Evolutionary conservation across 495 filamentous ascomycete genomes (phyloP), one percentile per base, ranked within the genome.

Genomic region (Staphylotrichum tortipilum): DNA sequence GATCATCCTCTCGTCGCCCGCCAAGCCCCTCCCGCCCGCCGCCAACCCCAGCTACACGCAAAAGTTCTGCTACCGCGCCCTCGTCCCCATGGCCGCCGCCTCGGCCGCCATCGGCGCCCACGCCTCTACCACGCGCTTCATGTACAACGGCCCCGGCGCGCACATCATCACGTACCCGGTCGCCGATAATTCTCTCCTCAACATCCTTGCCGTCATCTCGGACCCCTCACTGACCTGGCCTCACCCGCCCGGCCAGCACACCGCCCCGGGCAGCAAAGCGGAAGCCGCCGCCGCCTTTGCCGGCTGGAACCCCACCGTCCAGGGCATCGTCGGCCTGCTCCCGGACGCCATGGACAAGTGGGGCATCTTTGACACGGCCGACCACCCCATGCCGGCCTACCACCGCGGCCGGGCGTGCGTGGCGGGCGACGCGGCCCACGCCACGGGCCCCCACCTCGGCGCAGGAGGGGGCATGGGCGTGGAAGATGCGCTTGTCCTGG

Each of bases 381-480:
- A 75, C 4, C 49, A 68, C 14, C 77, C 76, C 1, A 67, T 65
- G 0, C 59, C 66, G 5, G 29, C 39, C 2, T 81, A 76, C 47
- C 19, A 52, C 17, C 40, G 40, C 1, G 74, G 70, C 0, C 52
- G 62, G 12, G 55, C 78, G 1, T 72, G 70, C 33, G 37, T 80
- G 19, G 73, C 75, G 0, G 76, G 77, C 0, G 76, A 79, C 36
- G 70, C 68, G 7, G 67, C 68, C 1, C 65, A 67, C 15, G 65
- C 70, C 7, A 51, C 60, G 5, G 64, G 65, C 0, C 78, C 71
- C 44, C 70, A 74, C 36, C 68, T 80, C 2, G 79, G 79, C 0
- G 71, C 78, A 1, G 79, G 79, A 0, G 79, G 73, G 0, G 76
- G 76, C 0, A 64, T 78, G 49, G 77, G 76, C 0, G 65, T 81